Base-by-base conservation (phyloP, 441 rosid species). In the Adansonia madagascariensis region DNA sequence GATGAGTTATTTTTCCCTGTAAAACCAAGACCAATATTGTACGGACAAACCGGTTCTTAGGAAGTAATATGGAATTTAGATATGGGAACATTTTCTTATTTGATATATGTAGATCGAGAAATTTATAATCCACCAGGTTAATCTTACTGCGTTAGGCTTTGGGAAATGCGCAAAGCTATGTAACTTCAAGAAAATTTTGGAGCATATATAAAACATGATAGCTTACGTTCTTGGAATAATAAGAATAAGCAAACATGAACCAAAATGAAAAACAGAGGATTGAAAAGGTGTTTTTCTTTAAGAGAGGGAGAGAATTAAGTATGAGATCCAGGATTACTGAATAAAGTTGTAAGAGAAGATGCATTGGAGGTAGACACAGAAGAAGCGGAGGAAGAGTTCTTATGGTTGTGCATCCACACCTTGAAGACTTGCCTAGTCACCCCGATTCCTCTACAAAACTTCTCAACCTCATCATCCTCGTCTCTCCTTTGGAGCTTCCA, bases 401-500 rank as follows among this genome's bases (percentile, higher is more conserved):
- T 90, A 78, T 88, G 91, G 75, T 88, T 88, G 78, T 90, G 93
- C 93, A 90, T 90, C 93, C 93, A 88, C 15, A 90, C 90, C 77
- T 90, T 90, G 79, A 90, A 90, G 47, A 88, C 91, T 72, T 88
- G 90, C 72, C 91, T 79, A 35, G 81, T 86, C 10, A 90, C 78
- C 35, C 90, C 91, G 68, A 88, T 71, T 61, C 78, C 86, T 84
- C 83, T 76, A 60, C 94, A 90, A 44, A 90, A 90, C 71, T 71
- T 87, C 81, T 85, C 94, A 1, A 88, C 88, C 77, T 87, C 91
- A 15, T 87, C 90, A 77, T 84, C 88, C 41, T 83, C 89, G 60
- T 90, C 95, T 53, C 87, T 89, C 80, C 97, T 90, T 80, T 81
- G 86, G 79, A 93, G 80, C 73, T 79, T 90, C 98, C 98, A 91